These are phyloP conservation scores for Penicillium angulare DNA, from an alignment of 495 filamentous ascomycete genomes.

Conservation along the genomic window DNA sequence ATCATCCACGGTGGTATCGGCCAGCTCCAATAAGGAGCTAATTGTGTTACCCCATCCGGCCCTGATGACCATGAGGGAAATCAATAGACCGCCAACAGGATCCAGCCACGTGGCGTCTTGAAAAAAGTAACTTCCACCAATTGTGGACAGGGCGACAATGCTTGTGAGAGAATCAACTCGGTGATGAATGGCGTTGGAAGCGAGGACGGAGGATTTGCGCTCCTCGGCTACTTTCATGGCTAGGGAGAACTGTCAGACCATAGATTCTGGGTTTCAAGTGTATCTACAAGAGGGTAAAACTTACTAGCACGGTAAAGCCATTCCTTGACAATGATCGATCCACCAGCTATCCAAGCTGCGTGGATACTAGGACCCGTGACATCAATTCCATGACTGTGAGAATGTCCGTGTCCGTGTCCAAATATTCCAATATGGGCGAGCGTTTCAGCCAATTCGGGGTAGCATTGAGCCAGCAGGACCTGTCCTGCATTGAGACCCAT, in stretches of 20 bases:
- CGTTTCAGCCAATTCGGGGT: conserved; percentile 66
- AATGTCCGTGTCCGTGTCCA: conserved; percentile 50
- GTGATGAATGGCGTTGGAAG: conserved; percentile 94
- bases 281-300: too few relatives aligned
- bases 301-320: conserved; percentile 95
- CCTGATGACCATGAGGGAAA: conserved; percentile 87
- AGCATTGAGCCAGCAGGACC: conserved; percentile 75
- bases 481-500: conserved; percentile 82
- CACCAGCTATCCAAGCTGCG: conserved; percentile 92
- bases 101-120: conserved; percentile 86
- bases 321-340: conserved; percentile 88
- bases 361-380: conserved; percentile 76
- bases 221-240: conserved; percentile 96
- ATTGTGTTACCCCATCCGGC: conserved; percentile 86
- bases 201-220: conserved; percentile 92
- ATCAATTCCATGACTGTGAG: conserved; percentile 57
- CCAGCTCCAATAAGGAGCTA: conserved; percentile 78
- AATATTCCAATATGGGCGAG: conserved; percentile 54
- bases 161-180: conserved; percentile 93
- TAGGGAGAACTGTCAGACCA: conserved; percentile 26
- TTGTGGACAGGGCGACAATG: conserved; percentile 84
- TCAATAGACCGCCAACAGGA: conserved; percentile 88
- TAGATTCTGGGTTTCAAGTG: too few relatives aligned
- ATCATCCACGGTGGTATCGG: conserved; percentile 81
- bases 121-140: conserved; percentile 85